Conservation (phyloP, 176 grass and related monocot genomes). For the Panicum miliaceum region DNA sequence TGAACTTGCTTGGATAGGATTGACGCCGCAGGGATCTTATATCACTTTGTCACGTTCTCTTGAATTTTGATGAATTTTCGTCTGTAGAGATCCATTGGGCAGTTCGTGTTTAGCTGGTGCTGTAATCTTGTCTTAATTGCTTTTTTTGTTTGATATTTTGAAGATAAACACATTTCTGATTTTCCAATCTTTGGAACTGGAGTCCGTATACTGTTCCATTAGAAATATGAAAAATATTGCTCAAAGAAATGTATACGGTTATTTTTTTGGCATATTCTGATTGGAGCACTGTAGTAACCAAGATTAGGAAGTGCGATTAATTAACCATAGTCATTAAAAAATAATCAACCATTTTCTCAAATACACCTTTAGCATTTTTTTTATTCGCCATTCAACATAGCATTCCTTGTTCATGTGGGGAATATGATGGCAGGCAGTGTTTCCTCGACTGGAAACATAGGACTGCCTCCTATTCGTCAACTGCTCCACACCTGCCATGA, state of each 20-base stretch:
- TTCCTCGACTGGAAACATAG: constrained; percentile 40
- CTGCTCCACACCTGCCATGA: constrained; percentile 33
- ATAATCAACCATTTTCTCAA: neutral
- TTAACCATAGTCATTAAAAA: neutral
- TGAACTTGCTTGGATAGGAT: neutral
- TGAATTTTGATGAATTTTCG: constrained; percentile 13
- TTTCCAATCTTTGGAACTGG: neutral
- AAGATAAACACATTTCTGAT: neutral
- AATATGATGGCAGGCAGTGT: constrained; percentile 45
- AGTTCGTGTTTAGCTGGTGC: neutral
- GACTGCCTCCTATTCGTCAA: constrained; percentile 30
- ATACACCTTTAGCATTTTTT: neutral
- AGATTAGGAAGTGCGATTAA: neutral
- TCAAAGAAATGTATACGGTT: neutral
- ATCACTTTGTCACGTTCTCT: neutral
- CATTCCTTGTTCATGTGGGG: constrained; percentile 14
- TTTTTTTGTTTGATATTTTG: neutral
- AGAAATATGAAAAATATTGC: neutral
- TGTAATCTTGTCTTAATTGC: neutral
- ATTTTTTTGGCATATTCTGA: neutral
- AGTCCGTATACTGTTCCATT: constrained; percentile 43
- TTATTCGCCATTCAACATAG: neutral
- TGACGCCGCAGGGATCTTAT: neutral
- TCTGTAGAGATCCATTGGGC: neutral
- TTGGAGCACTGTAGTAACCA: neutral